A percentile compares a stretch with the other conserved stretches of the same genome.
Evolutionary conservation across 2,329 filamentous ascomycete species (phyloP).

Genomic region (Periconia digitata): DNA sequence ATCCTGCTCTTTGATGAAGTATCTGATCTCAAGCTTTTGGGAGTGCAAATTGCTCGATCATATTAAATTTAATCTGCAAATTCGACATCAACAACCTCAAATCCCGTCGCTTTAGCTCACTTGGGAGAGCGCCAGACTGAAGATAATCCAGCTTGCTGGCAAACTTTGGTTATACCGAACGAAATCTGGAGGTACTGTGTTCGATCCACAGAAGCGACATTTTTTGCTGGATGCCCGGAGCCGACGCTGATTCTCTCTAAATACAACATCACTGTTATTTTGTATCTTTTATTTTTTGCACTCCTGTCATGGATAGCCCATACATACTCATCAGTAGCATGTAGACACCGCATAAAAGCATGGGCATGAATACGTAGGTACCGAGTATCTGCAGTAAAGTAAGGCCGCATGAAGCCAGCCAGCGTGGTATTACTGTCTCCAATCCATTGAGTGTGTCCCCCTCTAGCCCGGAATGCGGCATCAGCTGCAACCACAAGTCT

Average conservation of each 20-base stretch:
- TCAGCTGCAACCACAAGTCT: background rate
- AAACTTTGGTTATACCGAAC: conserved; percentile 9
- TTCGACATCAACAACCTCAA: background rate
- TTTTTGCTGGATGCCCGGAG: background rate
- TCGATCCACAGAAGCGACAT: conserved; percentile 9
- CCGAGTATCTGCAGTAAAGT: too few species aligned
- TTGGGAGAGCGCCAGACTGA: conserved; percentile 15
- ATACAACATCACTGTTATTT: background rate
- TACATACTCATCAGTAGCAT: too few species aligned
- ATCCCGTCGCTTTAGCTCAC: conserved; percentile 15
- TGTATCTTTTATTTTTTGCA: background rate
- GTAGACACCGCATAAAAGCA: too few species aligned
- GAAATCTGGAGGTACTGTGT: conserved; percentile 13
- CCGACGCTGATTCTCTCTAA: background rate
- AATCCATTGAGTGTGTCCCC: too few species aligned
- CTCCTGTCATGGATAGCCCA: background rate
- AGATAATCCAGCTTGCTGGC: conserved; percentile 8
- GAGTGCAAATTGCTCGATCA: too few species aligned
- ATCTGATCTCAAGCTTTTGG: too few species aligned
- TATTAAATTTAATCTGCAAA: too few species aligned
- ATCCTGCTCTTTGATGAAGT: too few species aligned
- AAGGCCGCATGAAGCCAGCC: too few species aligned
- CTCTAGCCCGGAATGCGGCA: background rate
- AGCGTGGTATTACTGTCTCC: too few species aligned
- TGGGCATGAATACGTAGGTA: too few species aligned